Base-by-base conservation (phyloP, 2,329 filamentous ascomycete genomes). In the Thermoascus crustaceus region DNA sequence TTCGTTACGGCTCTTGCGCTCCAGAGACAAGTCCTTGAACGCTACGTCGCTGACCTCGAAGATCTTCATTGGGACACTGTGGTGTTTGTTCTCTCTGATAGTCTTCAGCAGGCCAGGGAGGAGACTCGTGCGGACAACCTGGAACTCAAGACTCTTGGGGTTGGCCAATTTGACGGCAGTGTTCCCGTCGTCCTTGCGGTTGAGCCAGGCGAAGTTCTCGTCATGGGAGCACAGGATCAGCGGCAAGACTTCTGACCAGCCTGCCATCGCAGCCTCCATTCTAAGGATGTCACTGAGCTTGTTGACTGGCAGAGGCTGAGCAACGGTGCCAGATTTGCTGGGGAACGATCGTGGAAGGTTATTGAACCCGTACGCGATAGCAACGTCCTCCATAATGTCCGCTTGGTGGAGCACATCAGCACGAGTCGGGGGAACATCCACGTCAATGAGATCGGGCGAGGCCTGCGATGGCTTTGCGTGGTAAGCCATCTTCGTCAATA, bases 321-420 rank as follows among this genome's bases (percentile, higher is more conserved):
- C 93, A 42, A 95, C 78, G 4, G 86, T 91, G 37, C 82, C 83
- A 16, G 84, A 82, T 55, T 87, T 88, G 61, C 80, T 87, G 6
- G 88, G 87, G 54, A 89, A 86, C 32, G 82, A 79, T 34, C 87
- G 81, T 1, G 89, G 88, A 11, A 98, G 80, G 44, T 84, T 86
- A 72, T 98, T 98, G 75, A 94, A 98, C 46, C 93, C 91, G 61
- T 96, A 95, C 35, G 86, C 87, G 46, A 98, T 91, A 25, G 87
- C 91, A 13, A 93, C 80, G 57, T 98, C 93, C 67, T 98, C 91
- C 89, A 98, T 98, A 48, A 98, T 85, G 58, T 98, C 91, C 52
- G 87, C 93, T 57, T 95, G 84, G 63, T 98, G 91, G 20, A 98
- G 78, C 26, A 98, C 82, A 60, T 98, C 91, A 31, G 91, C 89